A percentile compares a stretch with the other conserved stretches of the same genome.
phyloP scores from a whole-genome alignment of 1,284 basidiomycete genomes.

The Moesziomyces aphidis region DNA sequence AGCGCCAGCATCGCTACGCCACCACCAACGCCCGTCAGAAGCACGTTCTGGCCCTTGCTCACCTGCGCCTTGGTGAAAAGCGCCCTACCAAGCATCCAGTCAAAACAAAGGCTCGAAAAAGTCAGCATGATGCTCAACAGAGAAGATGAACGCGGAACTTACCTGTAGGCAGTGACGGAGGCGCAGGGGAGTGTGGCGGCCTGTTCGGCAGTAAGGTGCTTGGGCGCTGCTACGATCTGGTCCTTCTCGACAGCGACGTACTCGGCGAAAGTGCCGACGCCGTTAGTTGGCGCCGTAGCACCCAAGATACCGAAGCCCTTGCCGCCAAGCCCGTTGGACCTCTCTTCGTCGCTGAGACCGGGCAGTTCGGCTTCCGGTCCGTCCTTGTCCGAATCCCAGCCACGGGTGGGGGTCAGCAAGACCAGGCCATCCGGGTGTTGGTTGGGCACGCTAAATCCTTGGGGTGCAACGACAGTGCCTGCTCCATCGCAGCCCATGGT shows the following conservation, averaged over 20 bases:
- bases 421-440: conserved; percentile 69
- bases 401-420: conserved; percentile 80
- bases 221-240: conserved; percentile 77
- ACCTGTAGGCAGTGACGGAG: conserved; percentile 81
- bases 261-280: conserved; percentile 78
- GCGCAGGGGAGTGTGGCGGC: conserved; percentile 81
- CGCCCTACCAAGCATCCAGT: conserved; percentile 71
- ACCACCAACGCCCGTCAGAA: conserved; percentile 74
- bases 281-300: conserved; percentile 47
- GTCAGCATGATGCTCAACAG: too few relatives aligned
- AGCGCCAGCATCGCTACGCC: conserved; percentile 83
- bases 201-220: conserved; percentile 78
- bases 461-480: conserved; percentile 34
- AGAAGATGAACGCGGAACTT: neutral
- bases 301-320: conserved; percentile 64
- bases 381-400: conserved; percentile 79
- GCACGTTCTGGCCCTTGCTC: conserved; percentile 76
- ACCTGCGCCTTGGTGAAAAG: conserved; percentile 78
- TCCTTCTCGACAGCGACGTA: conserved; percentile 80
- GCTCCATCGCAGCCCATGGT: conserved; percentile 79
- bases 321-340: conserved; percentile 38
- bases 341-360: conserved; percentile 41
- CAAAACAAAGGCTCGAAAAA: too few relatives aligned
- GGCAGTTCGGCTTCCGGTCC: conserved; percentile 63
- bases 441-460: conserved; percentile 18